Base-by-base conservation (phyloP, 306 rosid genomes). In the Aeschynomene evenia region DNA sequence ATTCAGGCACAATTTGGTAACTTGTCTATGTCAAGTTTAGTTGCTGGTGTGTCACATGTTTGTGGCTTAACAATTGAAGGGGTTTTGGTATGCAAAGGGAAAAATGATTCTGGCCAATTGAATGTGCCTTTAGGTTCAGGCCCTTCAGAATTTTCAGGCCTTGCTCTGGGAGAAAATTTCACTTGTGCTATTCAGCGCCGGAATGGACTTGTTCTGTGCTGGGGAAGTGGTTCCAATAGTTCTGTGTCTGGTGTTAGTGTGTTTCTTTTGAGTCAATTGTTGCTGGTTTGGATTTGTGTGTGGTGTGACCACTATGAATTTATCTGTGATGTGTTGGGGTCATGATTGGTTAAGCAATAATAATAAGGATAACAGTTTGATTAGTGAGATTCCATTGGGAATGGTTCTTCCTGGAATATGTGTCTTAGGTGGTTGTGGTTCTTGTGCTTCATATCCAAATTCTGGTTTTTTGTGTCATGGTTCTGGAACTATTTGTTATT, bases 271-370 rank as follows among this genome's bases (percentile, higher is more conserved):
- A 79, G 71, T 66, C 84, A 49, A 51, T 83, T 61, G 82, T 79
- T 71, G 81, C 81, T 75, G 87, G 87, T 39, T 79, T 75, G 68
- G 83, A 83, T 83, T 61, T 72, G 79, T 79, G 62, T 83, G 87
- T 79, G 87, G 87, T 19, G 68, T 83, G 29, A 79, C 61, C 0
- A 79, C 84, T 4, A 59, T 20, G 20, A 67, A 83, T 63, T 63
- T 83, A 73, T 71, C 84, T 39, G 13, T 75, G 5, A 21, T 75
- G 37, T 83, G 87, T 37, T 79, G 81, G 83, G 86, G 86, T 12
- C 48, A 55, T 56, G 77, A 74, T 64, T 70, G 71, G 84, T 66
- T 59, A n/a, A n/a, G n/a, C n/a, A n/a, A n/a, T 46, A 6, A 14
- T 46, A 42, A 31, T 11, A 12, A 40, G 18, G 54, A 9, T 62